Evolutionary conservation across 805 yeast species (phyloP).

Genomic region (Jamesozyma spencerorum): DNA sequence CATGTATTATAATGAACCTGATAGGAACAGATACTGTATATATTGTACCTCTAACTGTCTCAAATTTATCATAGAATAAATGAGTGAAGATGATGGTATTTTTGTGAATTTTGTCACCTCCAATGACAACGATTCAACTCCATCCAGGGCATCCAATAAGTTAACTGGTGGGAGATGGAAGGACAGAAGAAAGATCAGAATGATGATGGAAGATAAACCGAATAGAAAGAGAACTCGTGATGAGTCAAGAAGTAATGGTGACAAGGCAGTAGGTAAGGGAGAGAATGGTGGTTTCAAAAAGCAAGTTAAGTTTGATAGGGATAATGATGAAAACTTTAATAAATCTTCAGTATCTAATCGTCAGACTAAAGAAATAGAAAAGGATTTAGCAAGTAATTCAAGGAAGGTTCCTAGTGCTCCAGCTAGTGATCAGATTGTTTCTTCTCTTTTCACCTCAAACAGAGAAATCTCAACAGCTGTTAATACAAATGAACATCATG

Average conservation of each 20-base stretch:
- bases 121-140: conserved; percentile 19
- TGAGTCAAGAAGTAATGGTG: neutral
- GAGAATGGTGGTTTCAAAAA: neutral
- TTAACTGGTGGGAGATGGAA: conserved; percentile 75
- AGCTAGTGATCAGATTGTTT: conserved; percentile 47
- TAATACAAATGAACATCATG: conserved; percentile 33
- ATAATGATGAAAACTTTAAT: conserved; percentile 2
- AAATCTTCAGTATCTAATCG: conserved; percentile 3
- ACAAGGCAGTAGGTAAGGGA: neutral
- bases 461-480: conserved; percentile 37
- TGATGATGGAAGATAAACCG: conserved; percentile 39
- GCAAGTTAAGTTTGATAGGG: conserved; percentile 8
- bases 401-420: conserved; percentile 5
- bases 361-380: conserved; percentile 6
- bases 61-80: no score
- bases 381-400: conserved; percentile 1
- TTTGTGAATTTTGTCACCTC: conserved; percentile 58
- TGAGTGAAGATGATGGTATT: conserved; percentile 34
- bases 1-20: no score
- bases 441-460: conserved; percentile 74
- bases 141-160: conserved; percentile 26
- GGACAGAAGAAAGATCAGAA: conserved; percentile 58
- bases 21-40: no score
- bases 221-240: conserved; percentile 7
- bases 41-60: no score